Conservation (phyloP, 148 eudicot genomes). For the Camellia japonica region DNA sequence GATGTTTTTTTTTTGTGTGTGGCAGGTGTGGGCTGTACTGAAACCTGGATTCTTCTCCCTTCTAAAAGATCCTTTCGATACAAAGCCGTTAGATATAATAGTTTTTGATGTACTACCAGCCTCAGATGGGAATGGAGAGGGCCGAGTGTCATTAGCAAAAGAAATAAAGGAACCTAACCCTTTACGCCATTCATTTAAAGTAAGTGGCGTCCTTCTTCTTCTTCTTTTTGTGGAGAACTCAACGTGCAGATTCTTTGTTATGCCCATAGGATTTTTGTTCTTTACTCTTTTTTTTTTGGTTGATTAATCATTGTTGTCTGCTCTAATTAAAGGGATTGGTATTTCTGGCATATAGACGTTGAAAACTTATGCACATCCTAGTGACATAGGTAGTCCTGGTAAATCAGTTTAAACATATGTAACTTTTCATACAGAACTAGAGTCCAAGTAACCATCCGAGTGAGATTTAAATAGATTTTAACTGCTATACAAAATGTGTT, state of each 20-base stretch:
- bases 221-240: neutral
- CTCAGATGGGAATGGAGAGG: constrained; percentile 83
- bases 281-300: neutral
- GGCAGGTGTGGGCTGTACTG: constrained; percentile 96
- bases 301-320: neutral
- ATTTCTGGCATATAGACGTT: neutral
- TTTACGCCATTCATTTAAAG: constrained; percentile 88
- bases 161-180: constrained; percentile 93
- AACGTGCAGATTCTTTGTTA: neutral
- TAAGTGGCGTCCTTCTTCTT: constrained; percentile 27
- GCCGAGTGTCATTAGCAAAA: constrained; percentile 75
- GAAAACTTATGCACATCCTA: neutral
- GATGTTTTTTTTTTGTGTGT: neutral
- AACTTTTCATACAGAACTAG: neutral
- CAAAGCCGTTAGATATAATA: constrained; percentile 73
- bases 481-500: neutral
- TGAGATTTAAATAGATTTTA: neutral
- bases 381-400: neutral
- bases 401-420: neutral
- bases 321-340: neutral
- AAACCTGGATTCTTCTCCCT: constrained; percentile 98
- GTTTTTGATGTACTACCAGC: constrained; percentile 88
- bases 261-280: neutral
- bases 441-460: neutral
- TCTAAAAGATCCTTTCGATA: constrained; percentile 81